These are phyloP conservation scores for Craspedostauros australis DNA, from an alignment of 108 stramenopile species.

Conservation along the genomic window DNA sequence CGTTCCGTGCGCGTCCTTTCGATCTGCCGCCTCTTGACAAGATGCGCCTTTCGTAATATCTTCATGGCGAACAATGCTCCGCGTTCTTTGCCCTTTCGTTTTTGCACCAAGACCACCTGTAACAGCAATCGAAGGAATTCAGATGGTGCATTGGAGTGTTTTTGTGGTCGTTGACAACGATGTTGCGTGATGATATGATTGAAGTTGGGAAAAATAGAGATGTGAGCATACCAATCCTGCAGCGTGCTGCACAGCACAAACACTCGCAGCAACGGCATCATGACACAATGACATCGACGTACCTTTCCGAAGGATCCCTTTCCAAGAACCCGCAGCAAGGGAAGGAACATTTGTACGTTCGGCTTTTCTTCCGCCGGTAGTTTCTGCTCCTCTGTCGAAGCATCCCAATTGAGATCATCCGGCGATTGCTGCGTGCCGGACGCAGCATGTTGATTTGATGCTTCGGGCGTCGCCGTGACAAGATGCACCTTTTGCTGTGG, in stretches of 20 bases:
- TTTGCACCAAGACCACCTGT: slow-evolving; percentile 85
- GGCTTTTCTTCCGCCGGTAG: slow-evolving; percentile 36
- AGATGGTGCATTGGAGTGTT: no score
- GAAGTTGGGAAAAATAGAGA: no score
- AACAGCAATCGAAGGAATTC: not conserved
- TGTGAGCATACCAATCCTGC: not conserved
- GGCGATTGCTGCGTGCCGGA: not conserved
- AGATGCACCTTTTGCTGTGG: slow-evolving; percentile 14
- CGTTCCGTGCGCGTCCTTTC: slow-evolving; percentile 97
- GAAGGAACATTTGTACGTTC: slow-evolving; percentile 77
- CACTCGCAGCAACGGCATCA: no score
- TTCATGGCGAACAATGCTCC: slow-evolving; percentile 96
- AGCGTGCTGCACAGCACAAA: not conserved
- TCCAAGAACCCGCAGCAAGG: slow-evolving; percentile 80
- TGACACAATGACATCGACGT: no score
- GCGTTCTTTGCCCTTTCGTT: slow-evolving; percentile 57
- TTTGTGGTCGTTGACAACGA: no score
- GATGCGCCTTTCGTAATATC: slow-evolving; percentile 90
- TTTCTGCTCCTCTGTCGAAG: slow-evolving; percentile 4
- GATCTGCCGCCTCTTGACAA: slow-evolving; percentile 90
- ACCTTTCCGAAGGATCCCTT: slow-evolving; percentile 90
- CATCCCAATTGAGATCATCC: slow-evolving; percentile 30
- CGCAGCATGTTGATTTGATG: not conserved
- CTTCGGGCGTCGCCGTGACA: slow-evolving; percentile 15
- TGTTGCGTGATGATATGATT: no score